A percentile compares a stretch with the other conserved stretches of the same genome.
Evolutionary conservation across 2,329 filamentous ascomycete genomes (phyloP).

Genomic region (Calonectria hawksworthii): DNA sequence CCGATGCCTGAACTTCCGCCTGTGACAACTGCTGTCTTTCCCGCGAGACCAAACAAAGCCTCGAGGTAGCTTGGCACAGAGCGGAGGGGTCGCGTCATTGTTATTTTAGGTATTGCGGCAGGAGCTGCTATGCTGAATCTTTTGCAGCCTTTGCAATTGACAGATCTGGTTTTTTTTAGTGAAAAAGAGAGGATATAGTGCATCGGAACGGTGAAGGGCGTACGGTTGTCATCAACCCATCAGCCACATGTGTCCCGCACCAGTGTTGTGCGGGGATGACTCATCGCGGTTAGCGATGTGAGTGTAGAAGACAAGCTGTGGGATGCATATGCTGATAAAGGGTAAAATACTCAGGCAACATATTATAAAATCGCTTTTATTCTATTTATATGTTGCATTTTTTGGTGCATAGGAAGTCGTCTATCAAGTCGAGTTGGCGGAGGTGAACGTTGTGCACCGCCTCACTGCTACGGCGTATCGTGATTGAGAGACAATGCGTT

Average conservation of each 20-base stretch:
- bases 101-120: background rate
- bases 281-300: background rate
- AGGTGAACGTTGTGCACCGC: background rate
- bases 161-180: too few species aligned
- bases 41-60: constrained; percentile 48
- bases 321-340: background rate
- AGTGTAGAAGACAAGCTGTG: background rate
- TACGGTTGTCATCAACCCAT: background rate
- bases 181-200: background rate
- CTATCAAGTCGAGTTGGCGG: background rate
- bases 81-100: constrained; percentile 30
- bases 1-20: constrained; percentile 54
- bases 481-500: background rate
- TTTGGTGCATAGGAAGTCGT: background rate
- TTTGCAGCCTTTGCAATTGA: background rate
- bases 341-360: too few species aligned
- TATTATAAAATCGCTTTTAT: too few species aligned
- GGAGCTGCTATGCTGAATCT: background rate
- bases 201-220: too few species aligned
- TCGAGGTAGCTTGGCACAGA: constrained; percentile 42
- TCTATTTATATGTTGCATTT: background rate
- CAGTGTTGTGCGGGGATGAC: background rate
- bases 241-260: background rate
- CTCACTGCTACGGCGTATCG: background rate
- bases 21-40: constrained; percentile 48